Base-by-base conservation (phyloP, 2,329 filamentous ascomycete species). In the Huntiella moniliformis region DNA sequence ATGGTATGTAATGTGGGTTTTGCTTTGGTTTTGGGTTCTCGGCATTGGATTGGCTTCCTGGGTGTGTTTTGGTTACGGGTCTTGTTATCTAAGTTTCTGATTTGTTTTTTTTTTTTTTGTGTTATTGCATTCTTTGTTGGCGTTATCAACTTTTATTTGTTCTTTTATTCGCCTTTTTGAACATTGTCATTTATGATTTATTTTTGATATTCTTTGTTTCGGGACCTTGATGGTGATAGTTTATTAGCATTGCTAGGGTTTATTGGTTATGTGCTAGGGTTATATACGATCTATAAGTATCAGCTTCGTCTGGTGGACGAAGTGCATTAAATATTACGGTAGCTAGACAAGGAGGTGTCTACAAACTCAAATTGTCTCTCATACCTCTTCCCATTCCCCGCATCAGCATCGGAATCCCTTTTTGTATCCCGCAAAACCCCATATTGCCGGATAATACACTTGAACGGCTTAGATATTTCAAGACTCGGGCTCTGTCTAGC, bases 371-470 rank as follows among this genome's bases (percentile, higher is more conserved):
- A 83, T 51, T 72, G 61, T 47, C 74, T 68, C 55, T 77, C 62
- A 76, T 78, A 84, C 28, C 68, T 61, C 52, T 52, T 61, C 3
- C 59, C 65, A 1, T 60, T 49, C 10, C 66, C 70, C 34, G 62
- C 65, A 53, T 69, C 58, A 1, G 63, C 66, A 52, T 65, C 65
- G 4, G 47, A 51, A 12, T 61, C 56, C 51, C 73, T 61, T 17
- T 49, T 42, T 50, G 65, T 62, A 4, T 47, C 51, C 11, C 67
- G 58, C 46, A 61, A 65, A 39, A 82, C 62, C 4, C 80, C 81
- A 53, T 82, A 86, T 57, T 86, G 78, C 51, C 68, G 68, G 50
- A 87, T 68, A 54, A 79, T 83, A 57, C 81, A 86, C 2, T 65
- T 60, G 54, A 86, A 85, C 0, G 79, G 73, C 13, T n/a, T 15